These are phyloP conservation scores for Penicillium lividum DNA, from an alignment of 495 filamentous ascomycete species.

Conservation along the genomic window DNA sequence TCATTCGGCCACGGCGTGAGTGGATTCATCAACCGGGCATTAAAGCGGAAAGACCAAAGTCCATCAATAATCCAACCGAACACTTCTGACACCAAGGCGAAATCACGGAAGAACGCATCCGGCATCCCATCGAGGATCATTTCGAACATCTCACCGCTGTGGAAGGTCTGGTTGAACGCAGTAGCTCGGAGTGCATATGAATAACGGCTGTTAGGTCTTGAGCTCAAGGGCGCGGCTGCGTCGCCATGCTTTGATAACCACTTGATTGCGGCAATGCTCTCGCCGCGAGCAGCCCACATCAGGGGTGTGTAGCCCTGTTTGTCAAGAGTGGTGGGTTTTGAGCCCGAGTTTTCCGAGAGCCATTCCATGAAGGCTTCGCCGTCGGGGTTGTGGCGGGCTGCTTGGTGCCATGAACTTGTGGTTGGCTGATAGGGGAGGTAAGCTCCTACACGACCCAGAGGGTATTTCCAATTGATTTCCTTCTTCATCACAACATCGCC, in stretches of 20 bases:
- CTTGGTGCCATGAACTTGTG: conserved; percentile 5
- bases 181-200: background rate
- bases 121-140: background rate
- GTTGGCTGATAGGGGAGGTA: background rate
- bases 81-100: background rate
- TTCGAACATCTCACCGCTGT: background rate
- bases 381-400: background rate
- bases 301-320: background rate
- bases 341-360: background rate
- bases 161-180: background rate
- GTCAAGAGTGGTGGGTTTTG: background rate
- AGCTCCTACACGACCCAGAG: background rate
- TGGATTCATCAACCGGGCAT: background rate
- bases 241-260: background rate
- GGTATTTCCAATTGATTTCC: background rate
- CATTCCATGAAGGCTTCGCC: conserved; percentile 1
- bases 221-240: background rate
- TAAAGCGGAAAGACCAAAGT: background rate
- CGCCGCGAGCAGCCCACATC: background rate
- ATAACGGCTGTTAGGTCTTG: background rate
- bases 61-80: conserved; percentile 2
- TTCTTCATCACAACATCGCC: background rate
- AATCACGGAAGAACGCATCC: background rate
- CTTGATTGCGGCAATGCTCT: background rate
- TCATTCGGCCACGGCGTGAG: background rate